A percentile compares a stretch with the other conserved stretches of the same genome.
These are phyloP conservation scores for Kodamaea sagamina DNA, from an alignment of 805 yeast genomes.

Conservation along the genomic window DNA sequence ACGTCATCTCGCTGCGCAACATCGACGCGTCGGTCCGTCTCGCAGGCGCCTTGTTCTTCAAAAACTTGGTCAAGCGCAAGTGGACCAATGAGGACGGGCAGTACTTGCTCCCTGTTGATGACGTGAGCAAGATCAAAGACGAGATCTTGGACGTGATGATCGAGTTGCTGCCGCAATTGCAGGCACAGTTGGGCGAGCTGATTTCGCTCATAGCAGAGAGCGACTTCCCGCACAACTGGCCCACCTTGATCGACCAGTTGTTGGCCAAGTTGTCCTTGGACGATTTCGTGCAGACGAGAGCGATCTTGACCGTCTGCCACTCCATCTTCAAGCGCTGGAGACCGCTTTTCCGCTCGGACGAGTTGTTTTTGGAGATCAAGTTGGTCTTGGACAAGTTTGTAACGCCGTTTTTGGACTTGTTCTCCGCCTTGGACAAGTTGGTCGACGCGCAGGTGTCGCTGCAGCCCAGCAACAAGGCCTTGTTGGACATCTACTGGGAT, in stretches of 20 bases:
- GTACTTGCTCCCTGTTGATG: conserved; percentile 59
- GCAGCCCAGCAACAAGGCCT: conserved; percentile 43
- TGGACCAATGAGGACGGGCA: conserved; percentile 93
- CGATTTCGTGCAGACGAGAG: conserved; percentile 77
- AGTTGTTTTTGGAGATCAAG: conserved; percentile 80
- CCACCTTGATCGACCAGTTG: conserved; percentile 69
- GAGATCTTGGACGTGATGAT: conserved; percentile 90
- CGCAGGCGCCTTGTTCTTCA: conserved; percentile 89
- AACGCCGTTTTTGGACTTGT: conserved; percentile 71
- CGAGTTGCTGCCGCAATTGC: conserved; percentile 72
- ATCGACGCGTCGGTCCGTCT: conserved; percentile 61
- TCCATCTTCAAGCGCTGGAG: conserved; percentile 97
- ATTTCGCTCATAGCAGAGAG: conserved; percentile 91
- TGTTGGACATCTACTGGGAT: conserved; percentile 61
- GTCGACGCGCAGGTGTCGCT: conserved; percentile 42
- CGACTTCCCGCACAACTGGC: conserved; percentile 94
- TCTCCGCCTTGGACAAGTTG: conserved; percentile 64
- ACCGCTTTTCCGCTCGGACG: conserved; percentile 89
- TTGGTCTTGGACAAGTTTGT: conserved; percentile 83
- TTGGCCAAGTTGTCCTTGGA: conserved; percentile 62
- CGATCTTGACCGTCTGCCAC: conserved; percentile 89
- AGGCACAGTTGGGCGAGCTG: conserved; percentile 93
- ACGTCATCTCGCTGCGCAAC: conserved; percentile 67
- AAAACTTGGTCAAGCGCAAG: conserved; percentile 77
- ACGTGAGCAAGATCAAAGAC: conserved; percentile 65